A percentile compares a stretch with the other conserved stretches of the same genome.
phyloP scores from a whole-genome alignment of 192 early-diverging fungal species.

The Gigaspora rosea region DNA sequence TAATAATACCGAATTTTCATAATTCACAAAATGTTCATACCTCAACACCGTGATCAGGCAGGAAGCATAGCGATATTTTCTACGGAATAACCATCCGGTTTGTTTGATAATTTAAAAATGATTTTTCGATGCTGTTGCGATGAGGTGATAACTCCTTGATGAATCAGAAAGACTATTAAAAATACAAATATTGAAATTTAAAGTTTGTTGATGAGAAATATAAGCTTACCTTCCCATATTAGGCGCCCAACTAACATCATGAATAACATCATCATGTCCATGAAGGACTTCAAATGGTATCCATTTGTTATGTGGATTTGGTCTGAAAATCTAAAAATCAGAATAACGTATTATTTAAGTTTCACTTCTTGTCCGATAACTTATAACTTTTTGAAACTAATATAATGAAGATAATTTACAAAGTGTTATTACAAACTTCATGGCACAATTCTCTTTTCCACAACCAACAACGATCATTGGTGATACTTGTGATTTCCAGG shows the following conservation, averaged over 20 bases:
- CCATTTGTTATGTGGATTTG: conserved; percentile 66
- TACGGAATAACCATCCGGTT: too few species aligned
- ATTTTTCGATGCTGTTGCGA: conserved; percentile 82
- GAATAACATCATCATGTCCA: conserved; percentile 64
- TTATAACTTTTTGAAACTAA: too few species aligned
- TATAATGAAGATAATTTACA: too few species aligned
- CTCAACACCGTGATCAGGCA: too few species aligned
- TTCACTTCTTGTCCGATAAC: too few species aligned
- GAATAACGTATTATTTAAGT: background rate
- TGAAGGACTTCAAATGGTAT: conserved; percentile 53
- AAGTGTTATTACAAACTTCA: too few species aligned
- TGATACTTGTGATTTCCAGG: conserved; percentile 32
- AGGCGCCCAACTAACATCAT: conserved; percentile 73
- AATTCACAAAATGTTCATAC: too few species aligned
- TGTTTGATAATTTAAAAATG: conserved; percentile 39
- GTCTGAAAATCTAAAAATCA: conserved; percentile 54
- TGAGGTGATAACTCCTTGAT: conserved; percentile 71
- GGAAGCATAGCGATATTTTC: too few species aligned
- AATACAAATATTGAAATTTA: too few species aligned
- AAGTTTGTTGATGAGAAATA: background rate
- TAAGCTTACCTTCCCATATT: conserved; percentile 55
- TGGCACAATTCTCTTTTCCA: too few species aligned
- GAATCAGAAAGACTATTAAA: background rate
- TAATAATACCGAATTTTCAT: too few species aligned
- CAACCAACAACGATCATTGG: too few species aligned